A percentile compares a stretch with the other conserved stretches of the same genome.
Conservation (phyloP, 208 protist genomes). For the Crithidia expoeki region DNA sequence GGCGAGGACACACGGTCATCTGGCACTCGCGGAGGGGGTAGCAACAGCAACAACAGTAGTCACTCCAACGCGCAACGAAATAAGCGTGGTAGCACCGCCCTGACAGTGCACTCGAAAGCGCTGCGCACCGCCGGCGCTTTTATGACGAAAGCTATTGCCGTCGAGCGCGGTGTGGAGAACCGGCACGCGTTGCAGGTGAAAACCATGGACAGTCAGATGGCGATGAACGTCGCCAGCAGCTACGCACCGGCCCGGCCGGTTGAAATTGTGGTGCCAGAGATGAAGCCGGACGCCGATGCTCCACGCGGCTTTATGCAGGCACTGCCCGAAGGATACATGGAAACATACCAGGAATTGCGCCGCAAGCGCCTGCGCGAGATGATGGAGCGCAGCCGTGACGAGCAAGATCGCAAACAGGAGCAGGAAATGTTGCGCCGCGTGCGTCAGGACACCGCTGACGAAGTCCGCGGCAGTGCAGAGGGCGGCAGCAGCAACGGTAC, state of each 20-base stretch:
- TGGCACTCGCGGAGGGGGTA: not conserved
- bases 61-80: constrained; percentile 9
- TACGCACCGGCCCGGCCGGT: constrained; percentile 82
- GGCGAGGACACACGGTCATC: constrained; percentile 29
- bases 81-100: constrained; percentile 34
- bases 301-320: constrained; percentile 84
- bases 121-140: constrained; percentile 74
- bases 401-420: constrained; percentile 77
- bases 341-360: constrained; percentile 69
- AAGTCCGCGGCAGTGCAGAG: not conserved
- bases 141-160: constrained; percentile 62
- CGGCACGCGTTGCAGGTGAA: constrained; percentile 87
- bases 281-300: constrained; percentile 71
- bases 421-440: constrained; percentile 66
- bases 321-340: constrained; percentile 64
- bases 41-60: constrained; percentile 1
- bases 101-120: constrained; percentile 68
- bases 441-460: constrained; percentile 33
- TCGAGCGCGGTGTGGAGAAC: constrained; percentile 50
- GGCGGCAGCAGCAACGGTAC: not conserved
- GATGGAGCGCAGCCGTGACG: constrained; percentile 79
- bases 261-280: constrained; percentile 76
- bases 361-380: constrained; percentile 84
- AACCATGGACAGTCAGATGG: constrained; percentile 88
- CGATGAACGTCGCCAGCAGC: constrained; percentile 85